Conservation (phyloP, 2,329 filamentous ascomycete species). For the Colletotrichum coccodes region DNA sequence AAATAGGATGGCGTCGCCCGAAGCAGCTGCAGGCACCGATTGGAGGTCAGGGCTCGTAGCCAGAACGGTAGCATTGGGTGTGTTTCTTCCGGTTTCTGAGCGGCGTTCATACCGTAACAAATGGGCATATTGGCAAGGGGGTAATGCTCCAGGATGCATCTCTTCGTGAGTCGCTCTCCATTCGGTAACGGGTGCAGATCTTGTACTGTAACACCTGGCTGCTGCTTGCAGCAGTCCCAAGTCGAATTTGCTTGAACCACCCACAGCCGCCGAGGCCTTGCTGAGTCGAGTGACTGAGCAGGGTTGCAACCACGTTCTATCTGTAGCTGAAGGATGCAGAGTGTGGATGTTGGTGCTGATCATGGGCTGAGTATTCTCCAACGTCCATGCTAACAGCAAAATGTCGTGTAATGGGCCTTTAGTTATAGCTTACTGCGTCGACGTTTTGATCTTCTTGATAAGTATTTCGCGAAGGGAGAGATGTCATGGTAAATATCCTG, state of each 20-base stretch:
- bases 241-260: background rate
- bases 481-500: too few species aligned
- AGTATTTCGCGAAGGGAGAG: too few species aligned
- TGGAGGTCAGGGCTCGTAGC: background rate
- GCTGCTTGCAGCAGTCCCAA: background rate
- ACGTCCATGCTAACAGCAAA: background rate
- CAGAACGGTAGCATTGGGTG: background rate
- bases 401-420: background rate
- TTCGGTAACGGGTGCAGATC: constrained; percentile 10
- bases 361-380: background rate
- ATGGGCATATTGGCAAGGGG: background rate
- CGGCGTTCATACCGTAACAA: background rate
- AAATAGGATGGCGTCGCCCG: constrained; percentile 5
- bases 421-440: background rate
- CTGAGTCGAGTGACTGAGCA: background rate
- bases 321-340: background rate
- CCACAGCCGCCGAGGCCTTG: background rate
- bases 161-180: constrained; percentile 12
- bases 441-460: background rate
- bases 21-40: background rate
- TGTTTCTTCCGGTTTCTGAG: constrained; percentile 3
- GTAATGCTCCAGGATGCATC: background rate
- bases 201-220: background rate
- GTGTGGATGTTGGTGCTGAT: background rate
- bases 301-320: background rate